Evolutionary conservation across 2,329 filamentous ascomycete species (phyloP).

Genomic region (Cryphonectria naterciae): DNA sequence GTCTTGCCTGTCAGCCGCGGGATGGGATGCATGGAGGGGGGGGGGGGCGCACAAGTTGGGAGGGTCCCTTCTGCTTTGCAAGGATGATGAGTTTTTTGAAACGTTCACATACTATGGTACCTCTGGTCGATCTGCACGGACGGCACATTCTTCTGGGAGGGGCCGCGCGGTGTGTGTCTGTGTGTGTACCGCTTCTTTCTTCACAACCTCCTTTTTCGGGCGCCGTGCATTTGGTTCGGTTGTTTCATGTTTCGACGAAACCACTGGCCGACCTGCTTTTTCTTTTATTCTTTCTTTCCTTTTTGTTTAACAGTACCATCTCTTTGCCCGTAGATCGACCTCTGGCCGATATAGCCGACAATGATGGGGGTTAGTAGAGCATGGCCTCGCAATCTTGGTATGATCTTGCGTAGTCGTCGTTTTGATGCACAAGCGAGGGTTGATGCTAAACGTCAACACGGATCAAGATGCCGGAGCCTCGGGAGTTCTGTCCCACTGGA

Average conservation of each 20-base stretch:
- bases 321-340: neutral
- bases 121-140: neutral
- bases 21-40: no score
- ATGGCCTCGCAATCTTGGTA: neutral
- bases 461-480: neutral
- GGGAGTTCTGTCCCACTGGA: neutral
- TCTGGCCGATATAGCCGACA: constrained; percentile 1
- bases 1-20: constrained; percentile 5
- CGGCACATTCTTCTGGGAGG: neutral
- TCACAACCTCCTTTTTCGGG: constrained; percentile 4
- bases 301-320: no score
- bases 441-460: neutral
- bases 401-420: neutral
- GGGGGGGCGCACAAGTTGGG: no score
- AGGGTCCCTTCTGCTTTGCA: neutral
- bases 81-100: constrained; percentile 2
- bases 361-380: neutral
- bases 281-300: neutral
- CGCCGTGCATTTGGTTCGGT: neutral
- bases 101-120: neutral
- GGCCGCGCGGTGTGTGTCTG: neutral
- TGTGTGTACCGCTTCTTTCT: neutral
- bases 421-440: neutral
- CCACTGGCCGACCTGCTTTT: constrained; percentile 4
- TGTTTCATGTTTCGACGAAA: constrained; percentile 15